phyloP scores from a whole-genome alignment of 192 early-diverging fungal species.

The Mortierella claussenii region DNA sequence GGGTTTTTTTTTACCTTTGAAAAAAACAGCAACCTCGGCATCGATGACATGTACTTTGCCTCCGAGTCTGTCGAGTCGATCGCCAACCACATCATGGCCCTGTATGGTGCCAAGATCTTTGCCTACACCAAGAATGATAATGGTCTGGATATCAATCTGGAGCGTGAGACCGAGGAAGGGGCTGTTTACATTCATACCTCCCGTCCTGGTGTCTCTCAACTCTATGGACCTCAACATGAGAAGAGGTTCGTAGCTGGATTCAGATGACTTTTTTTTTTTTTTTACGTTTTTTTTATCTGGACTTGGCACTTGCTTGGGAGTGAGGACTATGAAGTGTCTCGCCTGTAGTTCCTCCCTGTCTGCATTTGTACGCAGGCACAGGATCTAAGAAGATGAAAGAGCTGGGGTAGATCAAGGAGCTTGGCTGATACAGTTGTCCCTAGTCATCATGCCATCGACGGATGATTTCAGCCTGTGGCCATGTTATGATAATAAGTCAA shows the following conservation, averaged over 20 bases:
- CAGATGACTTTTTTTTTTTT: neutral
- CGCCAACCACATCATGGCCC: slow-evolving; percentile 93
- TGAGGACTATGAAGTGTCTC: too few species aligned
- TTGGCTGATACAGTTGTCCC: too few species aligned
- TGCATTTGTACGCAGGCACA: too few species aligned
- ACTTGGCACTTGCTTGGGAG: too few species aligned
- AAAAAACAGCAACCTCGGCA: slow-evolving; percentile 83
- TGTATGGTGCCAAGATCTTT: slow-evolving; percentile 96
- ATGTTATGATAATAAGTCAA: too few species aligned
- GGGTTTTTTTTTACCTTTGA: neutral
- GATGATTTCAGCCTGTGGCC: too few species aligned
- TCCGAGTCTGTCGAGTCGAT: slow-evolving; percentile 90
- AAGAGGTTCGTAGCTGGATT: slow-evolving; percentile 48
- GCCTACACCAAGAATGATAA: slow-evolving; percentile 90
- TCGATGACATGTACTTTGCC: slow-evolving; percentile 99
- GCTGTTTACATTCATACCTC: slow-evolving; percentile 98
- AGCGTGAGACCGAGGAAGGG: slow-evolving; percentile 87
- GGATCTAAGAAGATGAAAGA: too few species aligned
- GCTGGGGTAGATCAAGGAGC: too few species aligned
- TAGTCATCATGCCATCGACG: too few species aligned
- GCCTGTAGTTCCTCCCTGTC: too few species aligned
- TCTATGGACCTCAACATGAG: slow-evolving; percentile 87
- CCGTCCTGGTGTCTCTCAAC: slow-evolving; percentile 90
- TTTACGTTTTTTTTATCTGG: too few species aligned
- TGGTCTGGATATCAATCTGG: slow-evolving; percentile 85